A percentile compares a stretch with the other conserved stretches of the same genome.
Conservation (phyloP, 2,329 filamentous ascomycete genomes). For the Colletotrichum sansevieriae region DNA sequence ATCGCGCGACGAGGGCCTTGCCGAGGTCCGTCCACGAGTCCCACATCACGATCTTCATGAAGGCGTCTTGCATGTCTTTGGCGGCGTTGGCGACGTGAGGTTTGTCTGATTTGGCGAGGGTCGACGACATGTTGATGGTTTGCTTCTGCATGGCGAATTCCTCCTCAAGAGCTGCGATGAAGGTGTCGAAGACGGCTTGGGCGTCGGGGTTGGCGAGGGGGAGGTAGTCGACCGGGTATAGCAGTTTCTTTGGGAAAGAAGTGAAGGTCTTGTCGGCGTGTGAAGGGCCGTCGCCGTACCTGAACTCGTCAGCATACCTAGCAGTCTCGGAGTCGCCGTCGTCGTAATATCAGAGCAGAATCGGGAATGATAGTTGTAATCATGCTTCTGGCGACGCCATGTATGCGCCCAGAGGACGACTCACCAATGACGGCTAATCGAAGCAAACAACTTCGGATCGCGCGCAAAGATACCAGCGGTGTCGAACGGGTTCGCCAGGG, state of each 20-base stretch:
- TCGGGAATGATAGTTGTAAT: too few species aligned
- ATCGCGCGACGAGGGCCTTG: conserved; percentile 9
- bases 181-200: conserved; percentile 28
- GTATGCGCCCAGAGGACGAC: background rate
- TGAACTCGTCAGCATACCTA: background rate
- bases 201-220: conserved; percentile 25
- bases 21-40: conserved; percentile 28
- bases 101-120: conserved; percentile 1
- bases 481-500: conserved; percentile 36
- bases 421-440: background rate
- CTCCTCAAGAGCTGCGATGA: conserved; percentile 21
- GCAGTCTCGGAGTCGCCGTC: too few species aligned
- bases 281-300: background rate
- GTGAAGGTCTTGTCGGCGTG: conserved; percentile 10
- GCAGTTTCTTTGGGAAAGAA: conserved; percentile 13
- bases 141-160: conserved; percentile 4
- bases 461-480: conserved; percentile 38
- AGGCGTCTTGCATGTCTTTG: background rate
- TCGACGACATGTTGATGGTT: conserved; percentile 17
- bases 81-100: conserved; percentile 18
- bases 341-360: too few species aligned
- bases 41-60: conserved; percentile 5
- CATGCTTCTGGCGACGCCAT: too few species aligned
- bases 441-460: conserved; percentile 36
- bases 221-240: conserved; percentile 32